These are phyloP conservation scores for Beta lomatogona DNA, from an alignment of 179 eudicot species.

Conservation along the genomic window DNA sequence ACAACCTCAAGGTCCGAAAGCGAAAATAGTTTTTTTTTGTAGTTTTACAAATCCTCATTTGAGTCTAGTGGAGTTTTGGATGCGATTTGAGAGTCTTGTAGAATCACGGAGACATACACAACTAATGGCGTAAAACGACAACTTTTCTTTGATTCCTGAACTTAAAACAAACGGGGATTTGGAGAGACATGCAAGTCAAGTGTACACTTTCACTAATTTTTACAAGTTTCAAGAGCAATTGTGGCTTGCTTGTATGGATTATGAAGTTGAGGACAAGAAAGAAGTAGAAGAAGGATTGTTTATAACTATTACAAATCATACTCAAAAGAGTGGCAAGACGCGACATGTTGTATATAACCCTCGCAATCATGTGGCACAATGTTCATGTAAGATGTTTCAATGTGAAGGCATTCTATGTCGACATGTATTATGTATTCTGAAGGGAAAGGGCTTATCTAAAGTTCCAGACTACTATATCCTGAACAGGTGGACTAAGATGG, in stretches of 20 bases:
- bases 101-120: not conserved
- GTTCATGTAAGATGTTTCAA: no score
- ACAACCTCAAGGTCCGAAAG: constrained; percentile 13
- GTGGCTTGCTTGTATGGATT: no score
- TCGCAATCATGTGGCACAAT: no score
- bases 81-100: not conserved
- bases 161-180: not conserved
- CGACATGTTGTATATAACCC: no score
- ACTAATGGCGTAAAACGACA: not conserved
- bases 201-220: no score
- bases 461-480: not conserved
- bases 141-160: not conserved
- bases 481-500: not conserved
- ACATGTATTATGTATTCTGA: not conserved
- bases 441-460: not conserved
- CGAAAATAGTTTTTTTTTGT: not conserved
- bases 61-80: constrained; percentile 4
- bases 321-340: no score
- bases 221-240: no score
- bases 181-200: not conserved
- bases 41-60: not conserved
- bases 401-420: no score
- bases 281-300: no score
- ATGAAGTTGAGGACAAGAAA: no score
- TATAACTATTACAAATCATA: no score